Conservation (phyloP, 345 rosid genomes). For the Hirschfeldia incana region DNA sequence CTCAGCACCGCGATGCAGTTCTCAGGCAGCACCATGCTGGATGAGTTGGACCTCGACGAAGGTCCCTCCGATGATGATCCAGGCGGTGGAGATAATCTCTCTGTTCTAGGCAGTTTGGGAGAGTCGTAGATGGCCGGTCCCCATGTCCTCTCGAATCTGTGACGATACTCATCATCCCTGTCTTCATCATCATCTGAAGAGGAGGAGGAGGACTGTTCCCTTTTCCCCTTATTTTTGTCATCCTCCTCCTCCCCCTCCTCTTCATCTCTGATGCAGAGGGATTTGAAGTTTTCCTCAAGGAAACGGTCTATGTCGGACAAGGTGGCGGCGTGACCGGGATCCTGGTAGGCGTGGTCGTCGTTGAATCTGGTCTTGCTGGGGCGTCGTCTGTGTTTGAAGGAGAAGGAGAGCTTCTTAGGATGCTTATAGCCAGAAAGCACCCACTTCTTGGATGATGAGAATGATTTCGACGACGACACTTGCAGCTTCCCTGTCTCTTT, state of each 20-base stretch:
- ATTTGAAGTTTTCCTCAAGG: slow-evolving; percentile 77
- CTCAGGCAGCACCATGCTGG: slow-evolving; percentile 41
- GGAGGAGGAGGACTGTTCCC: background rate
- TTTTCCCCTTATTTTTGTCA: slow-evolving; percentile 22
- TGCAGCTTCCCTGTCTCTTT: slow-evolving; percentile 42
- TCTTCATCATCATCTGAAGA: slow-evolving; percentile 6
- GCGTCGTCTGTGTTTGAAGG: slow-evolving; percentile 31
- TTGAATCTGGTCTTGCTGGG: slow-evolving; percentile 11
- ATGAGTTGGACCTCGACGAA: slow-evolving; percentile 38
- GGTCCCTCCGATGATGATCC: slow-evolving; percentile 41
- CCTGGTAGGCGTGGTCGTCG: slow-evolving; percentile 21
- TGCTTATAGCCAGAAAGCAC: slow-evolving; percentile 57
- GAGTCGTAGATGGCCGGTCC: slow-evolving; percentile 33
- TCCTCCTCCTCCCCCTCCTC: background rate
- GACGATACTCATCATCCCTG: slow-evolving; percentile 12
- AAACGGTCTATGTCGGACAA: slow-evolving; percentile 80
- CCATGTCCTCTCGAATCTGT: slow-evolving; percentile 38
- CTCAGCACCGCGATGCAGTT: slow-evolving; percentile 63
- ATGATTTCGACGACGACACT: slow-evolving; percentile 20
- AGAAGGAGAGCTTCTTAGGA: slow-evolving; percentile 68
- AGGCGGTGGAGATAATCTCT: slow-evolving; percentile 44
- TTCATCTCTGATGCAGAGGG: slow-evolving; percentile 60
- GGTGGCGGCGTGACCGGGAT: slow-evolving; percentile 52
- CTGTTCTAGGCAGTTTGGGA: slow-evolving; percentile 18
- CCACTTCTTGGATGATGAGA: slow-evolving; percentile 53